Evolutionary conservation across 225 moss, liverwort and hornwort species (phyloP), one percentile per base, ranked within the genome.

Genomic region (Lunularia cruciata): DNA sequence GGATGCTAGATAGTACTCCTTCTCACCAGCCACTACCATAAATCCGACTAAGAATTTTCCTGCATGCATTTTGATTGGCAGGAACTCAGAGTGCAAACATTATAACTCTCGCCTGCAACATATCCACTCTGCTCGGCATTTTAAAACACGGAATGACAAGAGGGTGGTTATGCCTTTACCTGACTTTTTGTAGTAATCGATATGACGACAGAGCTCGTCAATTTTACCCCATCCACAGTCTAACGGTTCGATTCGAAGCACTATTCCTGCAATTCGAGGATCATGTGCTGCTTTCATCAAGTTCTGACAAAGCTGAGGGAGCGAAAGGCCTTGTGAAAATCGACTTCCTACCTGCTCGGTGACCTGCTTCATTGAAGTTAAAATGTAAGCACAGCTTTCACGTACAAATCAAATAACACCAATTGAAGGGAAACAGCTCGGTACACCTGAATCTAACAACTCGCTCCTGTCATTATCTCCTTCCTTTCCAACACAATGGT

Each of bases 171-270:
- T 28, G 18, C 47, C 35, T 68, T 55, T 82, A 92, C 96, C 92
- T 72, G 90, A 96, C 66, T 92, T 83, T 77, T 90, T 96, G 72
- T 77, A 96, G 58, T 89, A 92, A 57, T 96, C 90, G 66, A 96
- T 66, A 68, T 96, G 96, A 32, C 92, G 86, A 72, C 81, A 82
- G 55, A 96, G 81, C 72, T 96, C 92, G 78, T 90, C 92, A 74
- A 96, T 82, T 73, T 96, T 96, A 47, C 87, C 92, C 96, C 96
- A 96, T 54, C 92, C 96, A 77, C 96, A 96, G 30, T 63, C 74
- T 78, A 96, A 73, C 11, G 96, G 96, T 67, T 96, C 92, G 46
- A 92, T 70, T n/a, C 86, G 87, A 54, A 96, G 76, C 30, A 86
- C 71, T 40, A 96, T 70, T 75, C 90, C 92, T 58, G 84, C 87